These are phyloP conservation scores for Colletotrichum brevisporum DNA, from an alignment of 2,329 filamentous ascomycete species.

Conservation along the genomic window DNA sequence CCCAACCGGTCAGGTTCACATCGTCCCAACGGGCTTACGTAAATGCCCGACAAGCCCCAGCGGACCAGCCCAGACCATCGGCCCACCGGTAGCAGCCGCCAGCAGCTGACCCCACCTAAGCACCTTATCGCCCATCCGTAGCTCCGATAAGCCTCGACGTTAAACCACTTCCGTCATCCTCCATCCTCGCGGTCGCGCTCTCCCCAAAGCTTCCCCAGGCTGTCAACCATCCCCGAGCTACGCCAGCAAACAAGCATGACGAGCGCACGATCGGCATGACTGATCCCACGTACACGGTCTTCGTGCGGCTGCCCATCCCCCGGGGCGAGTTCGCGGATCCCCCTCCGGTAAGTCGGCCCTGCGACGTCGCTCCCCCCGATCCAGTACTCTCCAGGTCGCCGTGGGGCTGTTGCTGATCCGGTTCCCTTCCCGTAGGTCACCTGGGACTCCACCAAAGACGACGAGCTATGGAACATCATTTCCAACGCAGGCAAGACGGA, in stretches of 20 bases:
- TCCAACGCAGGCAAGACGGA: slow-evolving; percentile 86
- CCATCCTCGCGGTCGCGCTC: slow-evolving; percentile 3
- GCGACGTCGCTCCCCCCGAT: slow-evolving; percentile 26
- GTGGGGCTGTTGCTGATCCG: slow-evolving; percentile 43
- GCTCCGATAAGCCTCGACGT: slow-evolving; percentile 40
- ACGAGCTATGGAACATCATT: slow-evolving; percentile 89
- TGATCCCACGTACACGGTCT: slow-evolving; percentile 78
- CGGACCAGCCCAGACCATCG: no score
- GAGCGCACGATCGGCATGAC: slow-evolving; percentile 51
- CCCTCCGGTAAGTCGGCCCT: slow-evolving; percentile 73
- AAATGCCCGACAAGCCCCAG: no score
- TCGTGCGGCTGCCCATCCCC: slow-evolving; percentile 90
- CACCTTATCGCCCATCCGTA: slow-evolving; percentile 33
- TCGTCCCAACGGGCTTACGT: no score
- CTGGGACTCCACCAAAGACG: slow-evolving; percentile 91
- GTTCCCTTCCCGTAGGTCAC: slow-evolving; percentile 71
- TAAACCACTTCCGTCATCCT: slow-evolving; percentile 36
- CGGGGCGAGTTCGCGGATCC: slow-evolving; percentile 92
- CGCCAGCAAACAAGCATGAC: slow-evolving; percentile 36
- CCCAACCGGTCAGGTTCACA: no score
- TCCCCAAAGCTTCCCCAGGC: slow-evolving; percentile 24
- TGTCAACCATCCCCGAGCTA: slow-evolving; percentile 28
- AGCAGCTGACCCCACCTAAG: background rate
- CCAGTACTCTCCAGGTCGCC: background rate
- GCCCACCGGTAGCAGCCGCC: slow-evolving; percentile 25